These are phyloP conservation scores for Solanum piurae DNA, from an alignment of 257 asterid species.

Conservation along the genomic window DNA sequence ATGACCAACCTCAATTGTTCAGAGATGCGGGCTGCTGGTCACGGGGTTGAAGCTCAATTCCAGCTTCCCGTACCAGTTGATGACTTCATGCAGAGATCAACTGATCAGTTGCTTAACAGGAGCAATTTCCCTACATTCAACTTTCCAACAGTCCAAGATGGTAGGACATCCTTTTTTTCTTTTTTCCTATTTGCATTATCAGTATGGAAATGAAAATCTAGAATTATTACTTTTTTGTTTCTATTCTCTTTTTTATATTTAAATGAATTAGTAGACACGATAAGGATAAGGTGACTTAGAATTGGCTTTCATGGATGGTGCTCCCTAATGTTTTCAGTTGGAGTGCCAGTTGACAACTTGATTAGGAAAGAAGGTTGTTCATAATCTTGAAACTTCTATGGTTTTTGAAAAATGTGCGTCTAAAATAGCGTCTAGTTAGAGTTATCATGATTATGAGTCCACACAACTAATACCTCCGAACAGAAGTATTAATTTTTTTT, in stretches of 20 bases:
- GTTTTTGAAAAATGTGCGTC: not conserved
- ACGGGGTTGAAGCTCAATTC: slow-evolving; percentile 89
- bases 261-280: not conserved
- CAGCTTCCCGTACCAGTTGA: slow-evolving; percentile 89
- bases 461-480: not conserved
- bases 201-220: not conserved
- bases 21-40: slow-evolving; percentile 98
- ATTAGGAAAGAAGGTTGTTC: not conserved
- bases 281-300: not conserved
- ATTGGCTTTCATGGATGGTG: not conserved
- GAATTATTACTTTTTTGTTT: not conserved
- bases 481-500: not conserved
- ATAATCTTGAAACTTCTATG: not conserved
- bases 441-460: not conserved
- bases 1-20: slow-evolving; percentile 78
- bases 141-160: slow-evolving; percentile 73
- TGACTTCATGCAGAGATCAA: slow-evolving; percentile 90
- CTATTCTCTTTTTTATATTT: not conserved
- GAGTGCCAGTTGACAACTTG: not conserved
- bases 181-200: not conserved
- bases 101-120: slow-evolving; percentile 75
- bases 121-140: slow-evolving; percentile 41
- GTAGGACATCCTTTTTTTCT: slow-evolving; percentile 18
- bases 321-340: not conserved
- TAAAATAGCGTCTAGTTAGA: not conserved